A percentile compares a stretch with the other conserved stretches of the same genome.
These are phyloP conservation scores for Fraxinus greggii DNA, from an alignment of 305 asterid genomes.

Conservation along the genomic window DNA sequence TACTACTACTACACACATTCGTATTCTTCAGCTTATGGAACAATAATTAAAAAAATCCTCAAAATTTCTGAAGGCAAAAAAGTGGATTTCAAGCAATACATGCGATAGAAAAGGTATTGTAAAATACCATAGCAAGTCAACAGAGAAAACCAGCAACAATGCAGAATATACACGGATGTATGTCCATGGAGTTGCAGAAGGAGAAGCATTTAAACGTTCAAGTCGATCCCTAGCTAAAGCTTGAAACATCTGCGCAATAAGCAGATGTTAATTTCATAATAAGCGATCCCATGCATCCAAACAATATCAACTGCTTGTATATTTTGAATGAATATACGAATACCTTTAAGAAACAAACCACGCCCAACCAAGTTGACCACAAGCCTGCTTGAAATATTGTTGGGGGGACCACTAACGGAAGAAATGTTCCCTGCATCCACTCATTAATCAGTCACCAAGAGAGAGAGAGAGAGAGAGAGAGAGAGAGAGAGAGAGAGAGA, in stretches of 20 bases:
- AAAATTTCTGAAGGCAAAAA: slow-evolving; percentile 5
- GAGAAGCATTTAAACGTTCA: slow-evolving; percentile 90
- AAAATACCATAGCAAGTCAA: slow-evolving; percentile 75
- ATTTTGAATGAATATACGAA: background rate
- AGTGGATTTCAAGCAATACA: background rate
- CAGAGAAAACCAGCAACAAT: slow-evolving; percentile 61
- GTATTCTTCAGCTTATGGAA: slow-evolving; percentile 6
- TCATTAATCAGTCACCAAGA: slow-evolving; percentile 3
- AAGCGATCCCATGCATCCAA: slow-evolving; percentile 4
- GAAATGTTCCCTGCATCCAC: slow-evolving; percentile 44
- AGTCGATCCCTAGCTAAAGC: slow-evolving; percentile 92
- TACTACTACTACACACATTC: background rate
- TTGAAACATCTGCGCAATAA: slow-evolving; percentile 68
- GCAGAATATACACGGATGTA: slow-evolving; percentile 87
- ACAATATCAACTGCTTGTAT: background rate
- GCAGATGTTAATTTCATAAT: slow-evolving; percentile 19
- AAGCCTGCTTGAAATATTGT: slow-evolving; percentile 44
- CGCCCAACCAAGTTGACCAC: slow-evolving; percentile 49
- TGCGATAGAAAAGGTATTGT: slow-evolving; percentile 18
- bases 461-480: background rate
- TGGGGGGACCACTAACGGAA: slow-evolving; percentile 47
- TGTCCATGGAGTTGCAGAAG: slow-evolving; percentile 76
- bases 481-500: background rate
- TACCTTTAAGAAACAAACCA: slow-evolving; percentile 61
- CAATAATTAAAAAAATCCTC: background rate